Evolutionary conservation across 352 stramenopile species (phyloP), one percentile per base, ranked within the genome.

Genomic region (Aphanomyces cochlioides): DNA sequence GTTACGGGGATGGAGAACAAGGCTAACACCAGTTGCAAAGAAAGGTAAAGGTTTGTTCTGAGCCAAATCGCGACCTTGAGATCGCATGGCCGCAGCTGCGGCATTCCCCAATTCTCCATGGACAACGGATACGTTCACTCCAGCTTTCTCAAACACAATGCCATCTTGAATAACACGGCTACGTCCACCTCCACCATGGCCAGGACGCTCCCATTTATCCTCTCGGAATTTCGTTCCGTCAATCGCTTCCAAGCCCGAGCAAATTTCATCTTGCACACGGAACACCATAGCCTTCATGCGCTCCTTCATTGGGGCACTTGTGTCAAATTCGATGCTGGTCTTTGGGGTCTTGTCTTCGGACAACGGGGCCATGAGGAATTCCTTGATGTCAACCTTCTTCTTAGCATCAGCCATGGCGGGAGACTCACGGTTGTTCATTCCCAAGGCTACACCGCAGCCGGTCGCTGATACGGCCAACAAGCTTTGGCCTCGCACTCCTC

Each of bases 121-220:
- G 36, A 99, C 96, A 28, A 99, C 96, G 47, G 89, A 98, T 2
- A 99, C 84, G 75, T 98, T 98, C 19, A 99, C 95, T 47, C 97
- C 96, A 4, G 96, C 96, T 83, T 99, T 99, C 81, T 99, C 97
- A 73, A 96, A 98, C 13, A 98, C 94, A 40, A 97, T 97, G 63
- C 95, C 94, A 53, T 95, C 85, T 78, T 97, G 87, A 15, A 99
- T 73, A 43, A 99, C 96, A 58, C 94, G 86, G 58, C 87, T 98
- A 74, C 97, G 96, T 36, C 97, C 97, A 37, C 87, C 87, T 17
- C 97, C 97, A 28, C 96, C 96, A 67, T 98, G 91, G 72, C 92
- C 97, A 40, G 88, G 87, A 53, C 96, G 89, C 58, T 94, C 89
- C 96, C 96, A 99, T 41, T 85, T 85, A 82, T 99, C 96, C 73